Evolutionary conservation across 2,329 filamentous ascomycete genomes (phyloP).

Genomic region (Penicillium verrucosum): DNA sequence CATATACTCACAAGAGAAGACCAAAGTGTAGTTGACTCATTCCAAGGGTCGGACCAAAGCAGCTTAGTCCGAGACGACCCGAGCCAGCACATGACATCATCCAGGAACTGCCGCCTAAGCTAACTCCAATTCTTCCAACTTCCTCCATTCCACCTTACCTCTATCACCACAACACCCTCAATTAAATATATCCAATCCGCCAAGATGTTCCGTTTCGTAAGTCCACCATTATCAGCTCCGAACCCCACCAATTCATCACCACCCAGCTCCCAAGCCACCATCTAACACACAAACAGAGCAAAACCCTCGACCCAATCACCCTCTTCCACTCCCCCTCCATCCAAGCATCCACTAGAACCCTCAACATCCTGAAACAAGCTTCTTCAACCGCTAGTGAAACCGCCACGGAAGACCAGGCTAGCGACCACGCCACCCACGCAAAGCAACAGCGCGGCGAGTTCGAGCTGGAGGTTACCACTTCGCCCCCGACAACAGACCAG

Average conservation of each 20-base stretch:
- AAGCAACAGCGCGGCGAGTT: constrained; percentile 66
- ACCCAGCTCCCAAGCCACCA: not conserved
- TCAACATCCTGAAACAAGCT: constrained; percentile 74
- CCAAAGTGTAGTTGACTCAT: not conserved
- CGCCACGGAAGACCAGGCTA: constrained; percentile 72
- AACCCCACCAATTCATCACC: not conserved
- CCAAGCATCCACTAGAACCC: constrained; percentile 68
- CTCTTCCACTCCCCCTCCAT: constrained; percentile 86
- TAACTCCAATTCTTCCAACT: not conserved
- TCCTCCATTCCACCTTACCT: not conserved
- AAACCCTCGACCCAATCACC: constrained; percentile 85
- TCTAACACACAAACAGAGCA: constrained; percentile 53
- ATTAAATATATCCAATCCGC: not conserved
- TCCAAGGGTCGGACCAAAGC: not conserved
- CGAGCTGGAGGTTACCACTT: constrained; percentile 80
- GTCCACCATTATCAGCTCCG: not conserved
- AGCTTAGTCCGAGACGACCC: not conserved
- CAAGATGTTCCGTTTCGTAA: constrained; percentile 30
- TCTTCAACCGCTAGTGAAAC: constrained; percentile 65
- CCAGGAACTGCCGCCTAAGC: constrained; percentile 4
- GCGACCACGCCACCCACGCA: constrained; percentile 61
- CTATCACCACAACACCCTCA: not conserved
- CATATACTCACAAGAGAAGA: not conserved
- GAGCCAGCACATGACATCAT: constrained; percentile 12
- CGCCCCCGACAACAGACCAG: constrained; percentile 75